Base-by-base conservation (phyloP, 106 monocot species). In the Platanthera guangdongensis region DNA sequence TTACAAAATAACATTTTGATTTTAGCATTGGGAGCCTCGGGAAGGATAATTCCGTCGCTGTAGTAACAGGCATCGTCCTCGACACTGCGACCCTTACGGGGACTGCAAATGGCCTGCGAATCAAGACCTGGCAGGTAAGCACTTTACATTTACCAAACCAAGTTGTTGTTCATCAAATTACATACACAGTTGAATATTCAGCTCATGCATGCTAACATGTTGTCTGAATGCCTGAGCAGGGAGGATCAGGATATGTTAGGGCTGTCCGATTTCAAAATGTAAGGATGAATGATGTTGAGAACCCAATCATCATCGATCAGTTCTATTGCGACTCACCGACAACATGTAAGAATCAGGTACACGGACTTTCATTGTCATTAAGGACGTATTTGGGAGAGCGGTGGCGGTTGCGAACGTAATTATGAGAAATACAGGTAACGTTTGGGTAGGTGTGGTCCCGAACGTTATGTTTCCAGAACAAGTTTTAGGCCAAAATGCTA, bases 281-380 rank as follows among this genome's bases (percentile, higher is more conserved):
- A 65, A 83, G 52, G 80, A 87, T 97, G 87, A 75, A 75, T 25
- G 80, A 87, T 74, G 96, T 97, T 45, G 72, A 83, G 47, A 93
- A 96, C 60, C 96, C 96, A 15, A 91, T 96, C 77, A 93, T 96
- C 82, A 93, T 96, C 47, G 96, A 96, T 76, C 96, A 96, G 70
- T 96, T 93, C 74, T 96, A 96, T 74, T 96, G 96, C 75, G 89
- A 90, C 74, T 87, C 92, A 8, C 72, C 80, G n/a, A 82, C 22
- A 8, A 16, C 75, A 47, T 94, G 97, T 84, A 80, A 77, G 62
- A 92, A 91, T 73, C 88, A 89, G 88, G 95, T 95, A 74, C 18
- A 21, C 45, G 45, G 13, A 46, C 13, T 39, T 13, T 13, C 22
- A 22, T 18, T 28, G 22, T 8, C 9, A 25, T 22, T 63, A 63